Evolutionary conservation across 139 green algal genomes (phyloP).

Genomic region (Asterochloris erici): DNA sequence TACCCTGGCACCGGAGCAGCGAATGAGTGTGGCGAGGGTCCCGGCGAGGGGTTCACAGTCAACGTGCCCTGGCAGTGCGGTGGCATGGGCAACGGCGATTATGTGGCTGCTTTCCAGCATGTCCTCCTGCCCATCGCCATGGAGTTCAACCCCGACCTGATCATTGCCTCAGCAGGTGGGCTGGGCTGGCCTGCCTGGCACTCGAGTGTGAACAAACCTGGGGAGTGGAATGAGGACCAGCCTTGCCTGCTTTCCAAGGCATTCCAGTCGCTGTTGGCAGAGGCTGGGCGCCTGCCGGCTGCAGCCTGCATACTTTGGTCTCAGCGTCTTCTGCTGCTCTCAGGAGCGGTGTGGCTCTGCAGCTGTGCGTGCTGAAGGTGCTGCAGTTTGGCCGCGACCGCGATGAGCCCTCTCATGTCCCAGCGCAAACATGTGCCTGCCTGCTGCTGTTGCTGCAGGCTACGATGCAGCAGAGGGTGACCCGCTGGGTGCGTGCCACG

Average conservation of each 20-base stretch:
- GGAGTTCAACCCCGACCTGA: slow-evolving; percentile 61
- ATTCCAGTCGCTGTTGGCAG: no score
- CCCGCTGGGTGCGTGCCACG: slow-evolving; percentile 39
- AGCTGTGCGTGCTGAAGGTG: no score
- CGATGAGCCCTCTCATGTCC: no score
- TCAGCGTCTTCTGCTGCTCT: no score
- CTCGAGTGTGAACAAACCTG: slow-evolving; percentile 55
- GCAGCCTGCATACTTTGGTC: no score
- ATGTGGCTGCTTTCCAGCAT: slow-evolving; percentile 61
- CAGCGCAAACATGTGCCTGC: no score
- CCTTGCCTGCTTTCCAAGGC: no score
- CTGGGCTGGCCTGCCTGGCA: slow-evolving; percentile 25
- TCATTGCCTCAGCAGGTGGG: slow-evolving; percentile 52
- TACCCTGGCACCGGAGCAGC: slow-evolving; percentile 45
- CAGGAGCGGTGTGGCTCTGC: no score
- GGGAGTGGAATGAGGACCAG: slow-evolving; percentile 8
- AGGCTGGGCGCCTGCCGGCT: no score
- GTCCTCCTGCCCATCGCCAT: slow-evolving; percentile 69
- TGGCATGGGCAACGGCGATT: slow-evolving; percentile 47
- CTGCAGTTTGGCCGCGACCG: no score
- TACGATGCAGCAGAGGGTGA: background rate
- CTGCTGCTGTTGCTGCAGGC: no score
- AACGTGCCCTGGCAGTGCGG: slow-evolving; percentile 59
- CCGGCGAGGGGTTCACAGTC: slow-evolving; percentile 57
- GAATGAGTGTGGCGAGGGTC: slow-evolving; percentile 48